Evolutionary conservation across 805 yeast genomes (phyloP), one percentile per base, ranked within the genome.

Genomic region (Candida pseudofarinosa): DNA sequence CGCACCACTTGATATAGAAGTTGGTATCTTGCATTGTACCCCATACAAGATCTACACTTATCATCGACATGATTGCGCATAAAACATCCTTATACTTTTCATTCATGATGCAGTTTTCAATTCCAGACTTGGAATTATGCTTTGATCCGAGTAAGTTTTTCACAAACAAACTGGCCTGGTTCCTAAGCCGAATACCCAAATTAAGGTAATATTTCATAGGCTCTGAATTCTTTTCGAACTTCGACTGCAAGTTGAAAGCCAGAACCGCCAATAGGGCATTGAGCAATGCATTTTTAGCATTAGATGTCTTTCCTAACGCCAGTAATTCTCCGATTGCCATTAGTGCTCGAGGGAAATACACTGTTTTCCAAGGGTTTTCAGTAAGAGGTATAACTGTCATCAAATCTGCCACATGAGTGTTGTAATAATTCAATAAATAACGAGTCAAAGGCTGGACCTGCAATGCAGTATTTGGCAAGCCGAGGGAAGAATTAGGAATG

Each of bases 1-100:
- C 91, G 65, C 95, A 85, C 53, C 88, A 79, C 42, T 80, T 77
- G 41, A 88, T 69, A 63, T 87, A 87, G 44, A 81, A 75, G 48
- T 79, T 80, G 55, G 95, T 87, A 51, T 85, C 93, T 42, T 85
- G 82, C 90, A 86, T 85, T 1, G 91, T 81, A 2, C 96, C 96
- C 88, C 95, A 85, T 13, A 87, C 90, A 40, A 87, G 82, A 63
- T 88, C 96, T 40, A 88, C 85, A 4, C 90, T 81, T 38, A 83
- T 87, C 95, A 88, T 86, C 2, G 93, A 82, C 59, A 88, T 71
- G 17, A 86, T 81, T 0, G 95, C 93, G 39, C 88, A 85, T 19
- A 88, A 60, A 3, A 87, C 85, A 56, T 88, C 96, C 56, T 88
- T 88, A 60, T 88, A 88, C 58, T 85, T 84, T 54, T 85, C 75